Evolutionary conservation across 345 rosid species (phyloP).

Genomic region (Camelina laxa): DNA sequence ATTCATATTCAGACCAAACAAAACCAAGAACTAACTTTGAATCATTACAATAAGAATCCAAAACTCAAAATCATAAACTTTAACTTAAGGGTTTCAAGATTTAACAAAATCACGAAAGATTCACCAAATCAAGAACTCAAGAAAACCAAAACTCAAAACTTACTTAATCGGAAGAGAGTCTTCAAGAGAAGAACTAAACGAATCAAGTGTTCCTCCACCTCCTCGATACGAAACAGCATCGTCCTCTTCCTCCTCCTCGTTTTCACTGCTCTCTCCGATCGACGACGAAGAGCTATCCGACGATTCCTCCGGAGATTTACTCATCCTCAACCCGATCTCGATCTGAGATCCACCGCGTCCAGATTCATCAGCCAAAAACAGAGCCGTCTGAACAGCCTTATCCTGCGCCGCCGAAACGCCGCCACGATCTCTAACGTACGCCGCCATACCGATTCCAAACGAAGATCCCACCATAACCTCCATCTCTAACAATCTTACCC

Average conservation of each 20-base stretch:
- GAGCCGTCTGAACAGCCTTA: conserved; percentile 28
- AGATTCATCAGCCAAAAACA: conserved; percentile 47
- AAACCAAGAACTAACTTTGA: neutral
- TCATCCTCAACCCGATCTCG: conserved; percentile 27
- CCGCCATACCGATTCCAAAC: conserved; percentile 49
- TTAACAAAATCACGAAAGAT: neutral
- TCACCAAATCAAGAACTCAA: neutral
- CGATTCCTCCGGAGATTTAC: conserved; percentile 42
- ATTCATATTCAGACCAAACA: conserved; percentile 26
- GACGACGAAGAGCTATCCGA: conserved; percentile 68
- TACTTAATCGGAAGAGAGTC: conserved; percentile 75
- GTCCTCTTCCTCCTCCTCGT: conserved; percentile 47
- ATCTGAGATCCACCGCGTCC: conserved; percentile 29
- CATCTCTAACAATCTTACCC: conserved; percentile 39
- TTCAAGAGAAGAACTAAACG: conserved; percentile 58
- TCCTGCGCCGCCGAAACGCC: conserved; percentile 48
- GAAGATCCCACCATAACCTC: conserved; percentile 65
- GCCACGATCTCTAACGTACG: conserved; percentile 46
- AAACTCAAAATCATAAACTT: neutral
- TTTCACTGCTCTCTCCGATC: conserved; percentile 62
- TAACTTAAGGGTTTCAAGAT: neutral
- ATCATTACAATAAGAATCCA: neutral
- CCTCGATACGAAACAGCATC: conserved; percentile 41
- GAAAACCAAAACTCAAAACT: conserved; percentile 28
- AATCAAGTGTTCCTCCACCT: conserved; percentile 35